Evolutionary conservation across 805 yeast genomes (phyloP).

Genomic region (Pichia californica): DNA sequence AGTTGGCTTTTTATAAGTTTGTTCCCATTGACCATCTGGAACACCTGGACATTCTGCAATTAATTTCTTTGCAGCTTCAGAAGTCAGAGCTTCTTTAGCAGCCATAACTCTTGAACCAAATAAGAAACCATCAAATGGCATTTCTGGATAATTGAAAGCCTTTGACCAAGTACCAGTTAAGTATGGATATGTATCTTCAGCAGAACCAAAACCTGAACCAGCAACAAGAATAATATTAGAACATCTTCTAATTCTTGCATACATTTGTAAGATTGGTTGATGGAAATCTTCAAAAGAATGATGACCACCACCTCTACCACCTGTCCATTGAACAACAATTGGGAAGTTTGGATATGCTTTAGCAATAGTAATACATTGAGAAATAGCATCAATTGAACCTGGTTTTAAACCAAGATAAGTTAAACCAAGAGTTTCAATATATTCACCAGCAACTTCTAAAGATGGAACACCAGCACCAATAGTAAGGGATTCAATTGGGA

Average conservation of each 20-base stretch:
- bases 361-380: constrained; percentile 83
- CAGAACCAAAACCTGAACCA: constrained; percentile 98
- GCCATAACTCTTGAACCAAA: constrained; percentile 97
- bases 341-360: constrained; percentile 96
- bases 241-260: constrained; percentile 87
- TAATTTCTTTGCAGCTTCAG: constrained; percentile 88
- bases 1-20: constrained; percentile 87
- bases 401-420: constrained; percentile 96
- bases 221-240: constrained; percentile 86
- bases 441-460: constrained; percentile 93
- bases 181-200: constrained; percentile 95
- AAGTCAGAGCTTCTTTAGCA: constrained; percentile 92
- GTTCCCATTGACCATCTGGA: constrained; percentile 84
- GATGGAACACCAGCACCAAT: constrained; percentile 99
- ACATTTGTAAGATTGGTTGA: constrained; percentile 94
- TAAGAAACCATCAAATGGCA: constrained; percentile 98
- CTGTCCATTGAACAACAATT: constrained; percentile 97
- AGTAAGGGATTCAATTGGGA: constrained; percentile 92
- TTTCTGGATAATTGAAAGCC: constrained; percentile 82
- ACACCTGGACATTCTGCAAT: constrained; percentile 91
- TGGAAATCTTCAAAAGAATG: constrained; percentile 99
- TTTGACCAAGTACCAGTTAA: constrained; percentile 96
- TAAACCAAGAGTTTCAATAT: constrained; percentile 85
- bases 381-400: constrained; percentile 90
- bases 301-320: constrained; percentile 99